Evolutionary conservation across 352 stramenopile species (phyloP), one percentile per base, ranked within the genome.

Genomic region (Globisporangium paddicum): DNA sequence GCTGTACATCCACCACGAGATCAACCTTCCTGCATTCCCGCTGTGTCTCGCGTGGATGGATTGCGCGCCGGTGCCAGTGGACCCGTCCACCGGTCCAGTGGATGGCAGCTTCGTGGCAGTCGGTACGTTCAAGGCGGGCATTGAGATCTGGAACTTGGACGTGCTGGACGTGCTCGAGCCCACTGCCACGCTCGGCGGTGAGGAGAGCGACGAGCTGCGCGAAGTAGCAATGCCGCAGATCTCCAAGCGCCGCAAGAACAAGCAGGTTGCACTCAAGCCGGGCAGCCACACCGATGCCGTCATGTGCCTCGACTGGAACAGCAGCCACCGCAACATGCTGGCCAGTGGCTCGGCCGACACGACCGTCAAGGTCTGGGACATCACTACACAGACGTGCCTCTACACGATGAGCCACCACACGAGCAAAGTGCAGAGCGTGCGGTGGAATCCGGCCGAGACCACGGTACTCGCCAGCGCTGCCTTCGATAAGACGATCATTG

Each of bases 131-230:
- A 93, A 98, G 63, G 87, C 97, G 0, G 97, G 90, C n/a, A 99
- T 99, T 79, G 98, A 99, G 75, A 98, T 99, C 70, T 99, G 98
- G 97, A 98, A 99, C 72, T 77, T 99, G 2, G 97, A 99, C 69
- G 93, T 99, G 18, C 74, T 99, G 48, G 98, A 99, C 74, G 91
- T 98, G 14, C 72, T 99, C 5, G 98, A 99, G 72, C 98, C 98
- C 0, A 85, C 86, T 1, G 88, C 91, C 18, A 95, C 96, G 21
- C 81, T 99, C 19, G 97, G 97, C 30, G 97, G 96, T 19, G 95
- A 98, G 72, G 79, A 77, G 74, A 77, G 97, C 52, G 69, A 88
- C 21, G 73, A 88, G 40, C 69, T 93, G 1, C 81, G 85, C 44
- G 74, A 91, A 51, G 86, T 93, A 3, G 86, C 86, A 5, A 78